Evolutionary conservation across 2,329 filamentous ascomycete genomes (phyloP).

Genomic region (Ophiobolus disseminans): DNA sequence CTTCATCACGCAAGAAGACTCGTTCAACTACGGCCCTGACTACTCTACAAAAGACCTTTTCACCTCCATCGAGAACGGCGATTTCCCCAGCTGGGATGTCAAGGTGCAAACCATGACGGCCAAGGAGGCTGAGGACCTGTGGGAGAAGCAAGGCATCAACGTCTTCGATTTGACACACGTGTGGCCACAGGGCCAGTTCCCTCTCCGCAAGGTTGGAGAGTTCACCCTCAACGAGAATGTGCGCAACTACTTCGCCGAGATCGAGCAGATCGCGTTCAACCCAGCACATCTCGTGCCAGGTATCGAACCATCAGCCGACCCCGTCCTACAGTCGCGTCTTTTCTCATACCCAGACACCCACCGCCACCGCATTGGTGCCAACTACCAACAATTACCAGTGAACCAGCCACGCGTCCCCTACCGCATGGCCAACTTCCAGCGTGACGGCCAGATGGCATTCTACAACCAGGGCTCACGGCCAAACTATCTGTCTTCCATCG

Average conservation of each 20-base stretch:
- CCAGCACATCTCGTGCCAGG: slow-evolving; percentile 72
- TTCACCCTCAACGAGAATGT: slow-evolving; percentile 62
- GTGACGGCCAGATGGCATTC: slow-evolving; percentile 74
- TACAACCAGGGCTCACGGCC: slow-evolving; percentile 68
- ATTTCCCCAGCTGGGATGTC: slow-evolving; percentile 61
- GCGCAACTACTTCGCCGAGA: slow-evolving; percentile 70
- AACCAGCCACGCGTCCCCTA: slow-evolving; percentile 63
- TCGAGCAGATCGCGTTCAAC: slow-evolving; percentile 74
- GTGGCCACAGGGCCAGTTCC: slow-evolving; percentile 62
- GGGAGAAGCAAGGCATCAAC: slow-evolving; percentile 63
- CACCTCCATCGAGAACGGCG: slow-evolving; percentile 60
- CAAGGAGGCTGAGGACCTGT: slow-evolving; percentile 59
- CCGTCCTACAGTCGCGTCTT: slow-evolving; percentile 71
- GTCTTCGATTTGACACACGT: slow-evolving; percentile 63
- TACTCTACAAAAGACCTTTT: slow-evolving; percentile 62
- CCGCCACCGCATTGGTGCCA: slow-evolving; percentile 63
- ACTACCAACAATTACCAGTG: slow-evolving; percentile 66
- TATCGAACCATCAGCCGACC: slow-evolving; percentile 73
- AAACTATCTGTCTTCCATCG: slow-evolving; percentile 62
- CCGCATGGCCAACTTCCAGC: slow-evolving; percentile 69
- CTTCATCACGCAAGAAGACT: slow-evolving; percentile 61
- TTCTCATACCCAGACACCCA: slow-evolving; percentile 75
- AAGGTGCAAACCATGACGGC: slow-evolving; percentile 61
- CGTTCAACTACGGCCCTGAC: slow-evolving; percentile 59
- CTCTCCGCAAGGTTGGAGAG: slow-evolving; percentile 61